Evolutionary conservation across 768 basidiomycete species (phyloP), one percentile per base, ranked within the genome.

Genomic region (Chalciporus piperatus): DNA sequence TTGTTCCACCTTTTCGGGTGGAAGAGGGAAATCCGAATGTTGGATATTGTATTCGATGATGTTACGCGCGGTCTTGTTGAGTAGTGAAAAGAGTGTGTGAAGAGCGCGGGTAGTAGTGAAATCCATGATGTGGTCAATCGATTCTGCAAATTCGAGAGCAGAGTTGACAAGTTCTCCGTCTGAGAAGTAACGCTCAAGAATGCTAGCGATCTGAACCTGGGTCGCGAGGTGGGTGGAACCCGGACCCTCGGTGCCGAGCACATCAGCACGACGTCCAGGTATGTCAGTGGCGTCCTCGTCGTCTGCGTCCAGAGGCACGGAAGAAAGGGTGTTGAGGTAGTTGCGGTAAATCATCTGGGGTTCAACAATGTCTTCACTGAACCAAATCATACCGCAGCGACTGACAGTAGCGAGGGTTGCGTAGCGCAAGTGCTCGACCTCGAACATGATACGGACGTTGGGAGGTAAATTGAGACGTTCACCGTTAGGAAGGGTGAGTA

Each of bases 321-420:
- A 74, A 0, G 85, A 77, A 23, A 98, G 75, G 0, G 86, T 85
- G 47, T 81, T 77, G 41, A 99, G 81, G 64, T 98, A 96, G 65
- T 98, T 81, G 46, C 81, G 83, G 69, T 89, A 97, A 16, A 97
- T 82, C 97, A 98, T 98, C 1, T 78, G 73, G 6, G 94, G 85
- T 57, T 92, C 87, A 23, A 99, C 84, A 43, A 97, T 85, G 57
- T 98, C 94, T 52, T 98, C 94, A 66, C 94, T 98, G 75, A 99
- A 99, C 97, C 97, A 99, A 61, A 99, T 96, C 97, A 99, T 99
- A 67, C 97, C 97, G 64, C 97, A 99, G 50, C 97, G 95, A 82
- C 93, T 97, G 77, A 99, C 97, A 23, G 97, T 99, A 14, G 97
- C 97, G 48, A 89, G 84, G 4, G 97, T 99, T 0, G 97, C 97